These are phyloP conservation scores for Sindora glabra DNA, from an alignment of 306 rosid species.

Conservation along the genomic window DNA sequence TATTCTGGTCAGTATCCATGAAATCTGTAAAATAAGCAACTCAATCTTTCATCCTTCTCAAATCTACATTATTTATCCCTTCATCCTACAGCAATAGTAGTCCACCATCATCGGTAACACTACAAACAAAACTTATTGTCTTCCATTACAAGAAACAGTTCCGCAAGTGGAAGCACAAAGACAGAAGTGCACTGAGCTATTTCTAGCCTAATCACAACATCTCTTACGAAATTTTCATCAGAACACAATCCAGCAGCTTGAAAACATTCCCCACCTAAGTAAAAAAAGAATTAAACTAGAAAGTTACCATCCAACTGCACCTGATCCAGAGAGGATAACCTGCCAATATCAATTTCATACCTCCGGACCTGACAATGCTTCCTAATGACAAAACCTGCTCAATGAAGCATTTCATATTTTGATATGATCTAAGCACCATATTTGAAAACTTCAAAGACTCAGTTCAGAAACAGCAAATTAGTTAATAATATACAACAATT, in stretches of 20 bases:
- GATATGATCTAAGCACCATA: conserved; percentile 6
- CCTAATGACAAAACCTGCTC: neutral
- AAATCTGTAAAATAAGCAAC: neutral
- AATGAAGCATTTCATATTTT: neutral
- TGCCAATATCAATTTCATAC: neutral
- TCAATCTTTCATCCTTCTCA: neutral
- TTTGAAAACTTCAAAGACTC: conserved; percentile 20
- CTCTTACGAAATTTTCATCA: neutral
- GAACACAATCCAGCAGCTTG: neutral
- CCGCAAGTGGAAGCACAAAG: too few species aligned
- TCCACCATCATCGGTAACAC: too few species aligned
- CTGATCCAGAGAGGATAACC: neutral
- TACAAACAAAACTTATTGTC: too few species aligned
- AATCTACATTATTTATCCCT: too few species aligned
- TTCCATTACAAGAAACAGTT: too few species aligned
- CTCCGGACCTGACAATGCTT: neutral
- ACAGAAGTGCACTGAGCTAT: neutral
- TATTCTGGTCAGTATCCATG: too few species aligned
- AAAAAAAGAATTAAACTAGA: neutral
- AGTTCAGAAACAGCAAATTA: conserved; percentile 30
- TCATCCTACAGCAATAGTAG: too few species aligned
- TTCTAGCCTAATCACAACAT: neutral
- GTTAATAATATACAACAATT: conserved; percentile 24
- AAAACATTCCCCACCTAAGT: neutral
- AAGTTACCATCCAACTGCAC: neutral